Conservation (phyloP, 192 early-diverging fungal species). For the Chytriomyces sp. region DNA sequence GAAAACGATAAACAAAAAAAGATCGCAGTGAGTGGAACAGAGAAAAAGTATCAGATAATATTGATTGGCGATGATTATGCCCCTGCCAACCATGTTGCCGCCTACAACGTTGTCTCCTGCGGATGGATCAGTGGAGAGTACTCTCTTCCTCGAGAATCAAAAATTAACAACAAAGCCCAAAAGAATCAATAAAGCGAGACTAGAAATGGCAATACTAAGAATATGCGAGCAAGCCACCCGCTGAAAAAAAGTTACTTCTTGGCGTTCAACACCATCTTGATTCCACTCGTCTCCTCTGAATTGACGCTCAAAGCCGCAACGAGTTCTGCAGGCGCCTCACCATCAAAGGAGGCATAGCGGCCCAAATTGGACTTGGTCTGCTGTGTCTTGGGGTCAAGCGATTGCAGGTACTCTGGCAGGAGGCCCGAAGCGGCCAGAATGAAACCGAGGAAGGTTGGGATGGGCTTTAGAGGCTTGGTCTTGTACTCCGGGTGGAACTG, state of each 20-base stretch:
- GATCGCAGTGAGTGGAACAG: neutral
- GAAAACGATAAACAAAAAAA: neutral
- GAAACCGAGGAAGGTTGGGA: slow-evolving; percentile 91
- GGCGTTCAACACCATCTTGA: slow-evolving; percentile 31
- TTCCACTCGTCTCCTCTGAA: slow-evolving; percentile 6
- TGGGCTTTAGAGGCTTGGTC: slow-evolving; percentile 89
- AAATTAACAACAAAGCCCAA: too few species aligned
- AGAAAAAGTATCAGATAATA: too few species aligned
- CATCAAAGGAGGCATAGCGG: slow-evolving; percentile 19
- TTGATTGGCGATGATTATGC: too few species aligned
- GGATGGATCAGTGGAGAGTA: too few species aligned
- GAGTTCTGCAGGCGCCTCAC: slow-evolving; percentile 21
- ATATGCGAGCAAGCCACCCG: too few species aligned
- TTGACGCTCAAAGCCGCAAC: slow-evolving; percentile 13
- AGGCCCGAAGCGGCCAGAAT: slow-evolving; percentile 82
- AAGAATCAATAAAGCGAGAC: too few species aligned
- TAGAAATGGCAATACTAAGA: too few species aligned
- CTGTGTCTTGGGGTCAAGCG: neutral
- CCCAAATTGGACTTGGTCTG: slow-evolving; percentile 16
- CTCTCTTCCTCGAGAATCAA: too few species aligned
- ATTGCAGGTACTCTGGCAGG: slow-evolving; percentile 40
- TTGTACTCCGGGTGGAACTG: slow-evolving; percentile 99
- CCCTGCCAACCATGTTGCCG: too few species aligned
- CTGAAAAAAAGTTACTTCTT: neutral
- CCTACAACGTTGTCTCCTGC: too few species aligned